A percentile compares a stretch with the other conserved stretches of the same genome.
These are phyloP conservation scores for Pluteus cervinus DNA, from an alignment of 768 basidiomycete genomes.

Conservation along the genomic window DNA sequence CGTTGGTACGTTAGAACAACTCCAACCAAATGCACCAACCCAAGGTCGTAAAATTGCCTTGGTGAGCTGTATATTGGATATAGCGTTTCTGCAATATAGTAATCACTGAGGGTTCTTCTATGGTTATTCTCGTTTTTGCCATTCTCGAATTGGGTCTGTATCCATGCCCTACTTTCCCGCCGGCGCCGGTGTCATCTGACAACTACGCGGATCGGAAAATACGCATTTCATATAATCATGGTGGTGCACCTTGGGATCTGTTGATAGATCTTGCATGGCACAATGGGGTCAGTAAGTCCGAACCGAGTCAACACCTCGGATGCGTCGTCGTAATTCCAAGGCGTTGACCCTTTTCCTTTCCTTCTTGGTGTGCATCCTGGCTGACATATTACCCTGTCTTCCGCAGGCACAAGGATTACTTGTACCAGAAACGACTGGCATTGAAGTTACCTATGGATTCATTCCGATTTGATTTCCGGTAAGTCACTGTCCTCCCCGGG, in stretches of 20 bases:
- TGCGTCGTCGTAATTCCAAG: too few relatives aligned
- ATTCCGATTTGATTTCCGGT: constrained; percentile 87
- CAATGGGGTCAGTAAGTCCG: constrained; percentile 56
- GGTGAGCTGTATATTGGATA: constrained; percentile 53
- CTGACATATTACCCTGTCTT: constrained; percentile 13
- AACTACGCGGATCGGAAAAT: constrained; percentile 1
- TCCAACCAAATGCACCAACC: constrained; percentile 42
- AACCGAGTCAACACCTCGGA: constrained; percentile 4
- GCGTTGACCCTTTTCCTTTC: too few relatives aligned
- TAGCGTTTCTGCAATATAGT: too few relatives aligned
- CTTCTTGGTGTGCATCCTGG: too few relatives aligned
- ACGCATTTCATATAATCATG: neutral
- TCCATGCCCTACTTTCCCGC: constrained; percentile 1
- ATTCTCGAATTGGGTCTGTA: constrained; percentile 12
- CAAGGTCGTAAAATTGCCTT: constrained; percentile 58
- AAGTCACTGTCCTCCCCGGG: too few relatives aligned
- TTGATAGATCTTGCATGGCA: constrained; percentile 69
- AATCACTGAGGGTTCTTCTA: too few relatives aligned
- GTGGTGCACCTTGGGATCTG: constrained; percentile 4
- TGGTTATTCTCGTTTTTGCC: constrained; percentile 2
- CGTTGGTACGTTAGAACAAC: constrained; percentile 59
- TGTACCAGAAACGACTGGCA: constrained; percentile 74
- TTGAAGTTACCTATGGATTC: constrained; percentile 64
- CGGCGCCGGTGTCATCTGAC: neutral
- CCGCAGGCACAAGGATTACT: constrained; percentile 77